Percentiles rank a stretch among this genome's conserved stretches.
These are phyloP conservation scores for Phytophthora niederhauseri DNA, from an alignment of 352 stramenopile species.

Conservation along the genomic window DNA sequence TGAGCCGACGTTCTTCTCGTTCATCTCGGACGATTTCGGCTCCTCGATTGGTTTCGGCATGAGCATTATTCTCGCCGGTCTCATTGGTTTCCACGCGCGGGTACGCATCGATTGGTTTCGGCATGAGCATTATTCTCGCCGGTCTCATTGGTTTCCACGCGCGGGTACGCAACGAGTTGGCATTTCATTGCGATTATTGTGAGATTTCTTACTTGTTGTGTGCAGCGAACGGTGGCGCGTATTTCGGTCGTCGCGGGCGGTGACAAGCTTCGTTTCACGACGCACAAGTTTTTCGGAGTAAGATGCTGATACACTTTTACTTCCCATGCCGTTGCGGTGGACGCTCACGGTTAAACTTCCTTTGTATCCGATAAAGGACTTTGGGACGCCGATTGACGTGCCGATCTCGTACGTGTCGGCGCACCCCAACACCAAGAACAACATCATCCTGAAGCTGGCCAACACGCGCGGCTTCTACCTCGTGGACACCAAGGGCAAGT, in stretches of 20 bases:
- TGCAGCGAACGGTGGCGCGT: slow-evolving; percentile 73
- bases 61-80: slow-evolving; percentile 76
- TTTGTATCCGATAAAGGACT: slow-evolving; percentile 42
- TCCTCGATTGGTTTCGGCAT: slow-evolving; percentile 83
- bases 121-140: slow-evolving; percentile 80
- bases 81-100: slow-evolving; percentile 87
- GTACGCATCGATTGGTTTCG: slow-evolving; percentile 82
- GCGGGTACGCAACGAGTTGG: slow-evolving; percentile 39
- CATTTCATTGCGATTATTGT: not conserved
- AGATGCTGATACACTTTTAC: not conserved
- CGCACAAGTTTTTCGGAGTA: slow-evolving; percentile 90
- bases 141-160: slow-evolving; percentile 86
- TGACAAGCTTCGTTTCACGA: slow-evolving; percentile 85
- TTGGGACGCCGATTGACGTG: slow-evolving; percentile 69
- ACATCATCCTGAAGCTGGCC: slow-evolving; percentile 86
- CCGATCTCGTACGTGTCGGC: slow-evolving; percentile 73
- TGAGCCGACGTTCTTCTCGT: slow-evolving; percentile 83
- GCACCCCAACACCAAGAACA: slow-evolving; percentile 84
- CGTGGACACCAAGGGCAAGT: slow-evolving; percentile 78
- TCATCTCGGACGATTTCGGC: slow-evolving; percentile 79
- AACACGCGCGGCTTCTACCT: slow-evolving; percentile 81
- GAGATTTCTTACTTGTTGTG: slow-evolving; percentile 3
- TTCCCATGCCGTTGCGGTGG: not conserved
- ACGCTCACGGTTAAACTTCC: not conserved
- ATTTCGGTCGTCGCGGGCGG: slow-evolving; percentile 80